Base-by-base conservation (phyloP, 805 yeast genomes). In the Lipomyces spencermartinsiae region DNA sequence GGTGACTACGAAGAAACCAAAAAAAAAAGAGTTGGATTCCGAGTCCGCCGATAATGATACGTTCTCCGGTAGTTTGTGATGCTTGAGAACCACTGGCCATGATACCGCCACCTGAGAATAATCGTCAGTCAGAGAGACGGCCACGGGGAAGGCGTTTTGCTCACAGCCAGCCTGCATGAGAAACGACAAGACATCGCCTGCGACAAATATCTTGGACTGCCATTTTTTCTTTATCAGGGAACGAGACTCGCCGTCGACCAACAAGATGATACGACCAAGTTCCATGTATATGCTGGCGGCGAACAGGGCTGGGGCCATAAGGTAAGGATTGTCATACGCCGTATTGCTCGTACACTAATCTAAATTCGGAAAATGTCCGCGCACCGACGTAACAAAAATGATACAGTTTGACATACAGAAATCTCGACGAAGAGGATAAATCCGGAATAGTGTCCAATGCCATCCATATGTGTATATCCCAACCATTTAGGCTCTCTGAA, bases 21-120 rank as follows among this genome's bases (percentile, higher is more conserved):
- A 77, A 58, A 77, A 76, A 1, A 66, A 70, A n/a, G 29, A 79
- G 66, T 67, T 79, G 81, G 10, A 80, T 70, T 59, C 73, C 70
- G 31, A 80, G 64, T 31, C 82, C 82, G 14, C 68, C 78, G 16
- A 76, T 67, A 34, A 76, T 71, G 10, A 80, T 49, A 8, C 68
- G 54, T 25, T 68, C 58, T 31, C 80, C 81, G 55, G 49, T 54
- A 16, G 4, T 31, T 3, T 1, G 2, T 29, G 33, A 51, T 22
- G 56, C n/a, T n/a, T n/a, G n/a, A n/a, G n/a, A 35, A 33, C 43
- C 7, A 14, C 33, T 16, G 29, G 25, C 29, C 22, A 43, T 43
- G 35, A 74, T 25, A 4, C 76, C 77, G 39, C 73, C 77, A 2
- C 77, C 49, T 39, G 49, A 16, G 49, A 39, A 2, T 39, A 39